These are phyloP conservation scores for Hibiscus trionum DNA, from an alignment of 345 rosid genomes.

Conservation along the genomic window DNA sequence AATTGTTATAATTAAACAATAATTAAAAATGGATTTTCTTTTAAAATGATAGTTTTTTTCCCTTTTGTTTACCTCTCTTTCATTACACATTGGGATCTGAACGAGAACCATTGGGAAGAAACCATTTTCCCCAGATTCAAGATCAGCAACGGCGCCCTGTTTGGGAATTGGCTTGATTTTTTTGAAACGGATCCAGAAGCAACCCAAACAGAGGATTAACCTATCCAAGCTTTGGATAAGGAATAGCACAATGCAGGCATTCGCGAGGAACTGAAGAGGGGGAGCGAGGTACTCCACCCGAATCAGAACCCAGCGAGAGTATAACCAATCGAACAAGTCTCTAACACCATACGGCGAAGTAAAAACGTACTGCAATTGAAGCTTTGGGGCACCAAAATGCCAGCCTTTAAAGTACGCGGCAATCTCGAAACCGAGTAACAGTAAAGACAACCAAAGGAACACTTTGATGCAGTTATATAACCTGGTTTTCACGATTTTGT, in stretches of 20 bases:
- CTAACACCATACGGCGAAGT: constrained; percentile 44
- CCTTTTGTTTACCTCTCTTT: constrained; percentile 54
- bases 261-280: constrained; percentile 77
- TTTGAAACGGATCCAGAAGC: constrained; percentile 82
- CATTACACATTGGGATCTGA: constrained; percentile 98
- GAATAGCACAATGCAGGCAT: constrained; percentile 75
- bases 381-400: constrained; percentile 63
- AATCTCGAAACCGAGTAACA: constrained; percentile 61
- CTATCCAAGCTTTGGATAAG: constrained; percentile 82
- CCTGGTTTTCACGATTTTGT: constrained; percentile 37
- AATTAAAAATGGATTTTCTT: neutral
- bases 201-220: constrained; percentile 74
- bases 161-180: constrained; percentile 67
- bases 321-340: constrained; percentile 54
- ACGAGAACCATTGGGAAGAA: constrained; percentile 86
- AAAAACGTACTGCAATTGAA: constrained; percentile 52
- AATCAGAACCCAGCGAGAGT: constrained; percentile 70
- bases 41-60: neutral
- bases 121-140: constrained; percentile 64
- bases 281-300: constrained; percentile 90
- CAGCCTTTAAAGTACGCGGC: constrained; percentile 78
- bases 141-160: constrained; percentile 35
- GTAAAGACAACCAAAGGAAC: constrained; percentile 54
- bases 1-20: neutral
- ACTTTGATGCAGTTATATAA: constrained; percentile 62